These are phyloP conservation scores for Asterochloris erici DNA, from an alignment of 139 green algal genomes.

Conservation along the genomic window DNA sequence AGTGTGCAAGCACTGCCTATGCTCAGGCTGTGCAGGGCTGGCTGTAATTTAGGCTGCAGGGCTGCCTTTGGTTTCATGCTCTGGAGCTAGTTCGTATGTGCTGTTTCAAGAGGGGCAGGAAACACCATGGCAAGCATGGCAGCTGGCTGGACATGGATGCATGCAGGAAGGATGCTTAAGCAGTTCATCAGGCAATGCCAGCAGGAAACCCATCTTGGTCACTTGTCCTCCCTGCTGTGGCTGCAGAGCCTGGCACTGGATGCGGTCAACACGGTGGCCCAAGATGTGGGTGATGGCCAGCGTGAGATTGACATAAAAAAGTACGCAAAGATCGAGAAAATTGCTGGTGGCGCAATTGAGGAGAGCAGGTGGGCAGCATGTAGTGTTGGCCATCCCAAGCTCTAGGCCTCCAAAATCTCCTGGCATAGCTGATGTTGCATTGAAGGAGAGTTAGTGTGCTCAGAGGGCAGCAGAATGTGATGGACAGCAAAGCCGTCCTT, in stretches of 20 bases:
- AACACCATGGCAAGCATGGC: background rate
- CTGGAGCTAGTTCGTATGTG: background rate
- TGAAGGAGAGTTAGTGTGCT: too few species aligned
- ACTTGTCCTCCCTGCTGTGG: background rate
- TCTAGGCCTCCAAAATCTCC: too few species aligned
- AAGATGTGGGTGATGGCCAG: slow-evolving; percentile 49
- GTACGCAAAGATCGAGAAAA: slow-evolving; percentile 98
- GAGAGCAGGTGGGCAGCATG: slow-evolving; percentile 32
- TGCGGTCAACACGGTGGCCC: slow-evolving; percentile 79
- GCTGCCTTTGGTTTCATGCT: background rate
- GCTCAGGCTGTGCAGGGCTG: too few species aligned
- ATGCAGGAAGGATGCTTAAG: background rate
- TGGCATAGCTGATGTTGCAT: too few species aligned
- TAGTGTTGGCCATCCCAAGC: background rate
- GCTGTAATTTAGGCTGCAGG: too few species aligned
- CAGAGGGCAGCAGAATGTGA: too few species aligned
- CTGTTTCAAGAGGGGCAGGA: too few species aligned
- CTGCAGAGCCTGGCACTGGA: slow-evolving; percentile 90
- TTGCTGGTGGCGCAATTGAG: slow-evolving; percentile 85
- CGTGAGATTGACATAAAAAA: slow-evolving; percentile 98
- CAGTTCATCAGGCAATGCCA: too few species aligned
- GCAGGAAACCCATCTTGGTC: too few species aligned
- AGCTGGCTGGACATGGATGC: background rate
- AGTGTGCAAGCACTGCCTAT: too few species aligned
- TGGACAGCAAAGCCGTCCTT: too few species aligned